Evolutionary conservation across 495 filamentous ascomycete species (phyloP), one percentile per base, ranked within the genome.

Genomic region (Symbiotaphrina buchneri): DNA sequence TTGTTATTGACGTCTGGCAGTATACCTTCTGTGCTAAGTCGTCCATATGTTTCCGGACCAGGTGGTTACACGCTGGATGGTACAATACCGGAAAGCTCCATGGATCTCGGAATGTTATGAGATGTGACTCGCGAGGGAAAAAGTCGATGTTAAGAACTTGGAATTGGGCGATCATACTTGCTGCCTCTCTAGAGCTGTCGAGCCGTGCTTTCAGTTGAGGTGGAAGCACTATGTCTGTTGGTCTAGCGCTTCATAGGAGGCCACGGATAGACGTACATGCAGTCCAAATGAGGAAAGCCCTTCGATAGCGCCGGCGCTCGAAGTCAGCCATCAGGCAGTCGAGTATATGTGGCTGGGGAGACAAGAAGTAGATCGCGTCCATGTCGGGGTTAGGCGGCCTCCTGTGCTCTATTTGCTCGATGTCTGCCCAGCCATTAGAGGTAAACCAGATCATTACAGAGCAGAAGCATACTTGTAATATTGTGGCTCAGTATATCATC

Each of bases 401-500:
- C 42, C 65, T 65, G 30, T 90, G 63, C 55, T 92, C 83, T 49
- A 97, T 91, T 41, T 66, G 65, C 54, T 92, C 82, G 52, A 95
- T 75, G 51, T 87, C 81, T 93, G 49, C 43, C 37, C 41, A 33
- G 36, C 34, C 31, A 43, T 49, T 49, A 52, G 57, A 24, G 22
- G 18, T 16, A 10, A 11, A 6, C 13, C 10, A 18, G 21, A 14
- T 10, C 13, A 13, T 27, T 15, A 14, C 7, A 20, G 32, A 35
- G 22, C 16, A 33, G 10, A 24, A 48, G 21, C 51, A 31, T 65
- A 95, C 85, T 90, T 33, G 84, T 82, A 46, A 97, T 76, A 47
- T 90, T 90, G 49, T 82, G 63, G 47, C 87, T 84, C 47, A 97
- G 72, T 33, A 97, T 85, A 47, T 92, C 79, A 61, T 94, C 83